A percentile compares a stretch with the other conserved stretches of the same genome.
Conservation (phyloP, 2,329 filamentous ascomycete species). For the Diaporthe helianthi region DNA sequence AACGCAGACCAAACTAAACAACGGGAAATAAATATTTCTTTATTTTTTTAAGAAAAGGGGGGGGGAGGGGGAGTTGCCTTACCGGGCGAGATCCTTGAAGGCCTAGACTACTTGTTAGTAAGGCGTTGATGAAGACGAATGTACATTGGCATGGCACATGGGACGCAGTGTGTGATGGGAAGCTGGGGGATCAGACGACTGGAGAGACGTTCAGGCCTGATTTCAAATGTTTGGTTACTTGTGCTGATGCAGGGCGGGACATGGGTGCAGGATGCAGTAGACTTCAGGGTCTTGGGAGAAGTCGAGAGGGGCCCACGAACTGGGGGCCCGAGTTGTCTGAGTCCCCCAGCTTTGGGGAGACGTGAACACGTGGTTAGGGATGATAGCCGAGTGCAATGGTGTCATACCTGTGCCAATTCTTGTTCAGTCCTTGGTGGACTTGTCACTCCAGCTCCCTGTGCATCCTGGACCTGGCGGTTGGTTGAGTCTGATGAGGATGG, state of each 20-base stretch:
- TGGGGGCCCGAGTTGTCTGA: slow-evolving; percentile 10
- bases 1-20: slow-evolving; percentile 13
- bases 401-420: slow-evolving; percentile 32
- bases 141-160: background rate
- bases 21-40: too few species aligned
- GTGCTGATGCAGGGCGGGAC: background rate
- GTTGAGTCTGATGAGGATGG: slow-evolving; percentile 11
- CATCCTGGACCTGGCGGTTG: background rate
- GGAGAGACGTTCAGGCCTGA: background rate
- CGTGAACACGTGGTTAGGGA: slow-evolving; percentile 12
- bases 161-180: background rate
- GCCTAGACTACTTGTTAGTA: slow-evolving; percentile 40
- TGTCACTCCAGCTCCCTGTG: background rate
- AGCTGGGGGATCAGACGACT: background rate
- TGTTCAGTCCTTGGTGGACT: slow-evolving; percentile 27
- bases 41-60: too few species aligned
- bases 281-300: background rate
- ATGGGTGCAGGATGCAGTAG: background rate
- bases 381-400: background rate
- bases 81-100: slow-evolving; percentile 44
- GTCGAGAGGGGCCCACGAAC: background rate
- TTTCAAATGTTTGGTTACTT: background rate
- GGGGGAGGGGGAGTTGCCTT: too few species aligned
- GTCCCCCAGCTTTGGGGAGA: background rate
- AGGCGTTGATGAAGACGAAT: slow-evolving; percentile 20